Conservation (phyloP, 1,284 basidiomycete species). For the Wallemia hederae region DNA sequence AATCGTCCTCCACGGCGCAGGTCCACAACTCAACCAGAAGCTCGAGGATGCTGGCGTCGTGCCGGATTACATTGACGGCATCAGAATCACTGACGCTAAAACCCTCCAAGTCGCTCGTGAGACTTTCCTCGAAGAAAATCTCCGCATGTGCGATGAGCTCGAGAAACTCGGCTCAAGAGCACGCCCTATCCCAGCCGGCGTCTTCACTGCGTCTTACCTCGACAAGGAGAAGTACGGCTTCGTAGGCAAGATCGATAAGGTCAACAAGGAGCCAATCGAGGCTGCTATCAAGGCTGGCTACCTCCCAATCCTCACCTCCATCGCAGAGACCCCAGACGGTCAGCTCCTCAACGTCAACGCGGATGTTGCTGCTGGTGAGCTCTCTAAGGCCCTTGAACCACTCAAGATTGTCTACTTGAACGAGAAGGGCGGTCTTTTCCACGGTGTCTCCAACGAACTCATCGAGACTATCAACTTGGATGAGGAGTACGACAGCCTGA, state of each 20-base stretch:
- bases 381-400: constrained; percentile 87
- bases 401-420: constrained; percentile 97
- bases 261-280: constrained; percentile 82
- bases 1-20: constrained; percentile 73
- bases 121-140: constrained; percentile 66
- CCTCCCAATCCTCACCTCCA: constrained; percentile 65
- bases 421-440: constrained; percentile 93
- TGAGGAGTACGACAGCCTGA: constrained; percentile 88
- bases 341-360: constrained; percentile 93
- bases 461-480: constrained; percentile 89
- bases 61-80: constrained; percentile 84
- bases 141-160: constrained; percentile 64
- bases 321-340: constrained; percentile 68
- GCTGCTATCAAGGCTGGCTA: constrained; percentile 79
- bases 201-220: constrained; percentile 81
- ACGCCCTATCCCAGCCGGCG: constrained; percentile 77
- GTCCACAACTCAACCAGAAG: constrained; percentile 76
- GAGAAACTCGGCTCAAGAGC: constrained; percentile 78
- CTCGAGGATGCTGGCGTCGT: constrained; percentile 67
- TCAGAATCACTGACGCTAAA: constrained; percentile 75
- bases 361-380: constrained; percentile 79
- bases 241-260: constrained; percentile 67
- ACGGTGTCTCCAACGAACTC: constrained; percentile 84
- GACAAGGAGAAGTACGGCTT: constrained; percentile 80
- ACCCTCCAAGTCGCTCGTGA: constrained; percentile 63